Percentiles rank a stretch among this genome's conserved stretches.
Evolutionary conservation across 2,329 filamentous ascomycete genomes (phyloP).

Genomic region (Grosmannia clavigera): DNA sequence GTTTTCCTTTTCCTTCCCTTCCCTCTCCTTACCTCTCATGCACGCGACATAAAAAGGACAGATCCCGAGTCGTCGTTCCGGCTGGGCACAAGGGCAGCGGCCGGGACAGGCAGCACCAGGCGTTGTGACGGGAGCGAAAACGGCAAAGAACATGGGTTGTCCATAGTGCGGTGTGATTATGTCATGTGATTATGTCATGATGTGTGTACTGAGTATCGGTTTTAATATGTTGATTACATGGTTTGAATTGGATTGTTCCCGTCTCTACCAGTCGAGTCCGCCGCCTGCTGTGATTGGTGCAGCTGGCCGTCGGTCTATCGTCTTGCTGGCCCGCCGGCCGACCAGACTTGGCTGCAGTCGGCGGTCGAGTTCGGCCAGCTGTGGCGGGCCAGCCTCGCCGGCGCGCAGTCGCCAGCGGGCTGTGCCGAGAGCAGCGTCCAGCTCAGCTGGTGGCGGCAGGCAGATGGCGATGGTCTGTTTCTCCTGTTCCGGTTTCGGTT

Average conservation of each 20-base stretch:
- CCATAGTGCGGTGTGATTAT: neutral
- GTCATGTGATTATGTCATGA: neutral
- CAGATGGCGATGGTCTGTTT: constrained; percentile 50
- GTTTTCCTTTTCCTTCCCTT: neutral
- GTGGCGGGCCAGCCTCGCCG: constrained; percentile 38
- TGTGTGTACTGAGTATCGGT: neutral
- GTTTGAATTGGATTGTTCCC: neutral
- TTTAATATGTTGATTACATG: no score
- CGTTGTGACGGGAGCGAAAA: neutral
- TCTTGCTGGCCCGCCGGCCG: constrained; percentile 23
- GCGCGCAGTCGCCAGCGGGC: constrained; percentile 66
- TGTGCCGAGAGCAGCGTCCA: constrained; percentile 69
- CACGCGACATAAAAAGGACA: neutral
- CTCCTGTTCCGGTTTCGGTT: no score
- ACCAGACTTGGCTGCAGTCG: constrained; percentile 23
- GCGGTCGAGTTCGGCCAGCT: constrained; percentile 31
- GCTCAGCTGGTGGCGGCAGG: constrained; percentile 66
- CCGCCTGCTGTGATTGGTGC: constrained; percentile 10
- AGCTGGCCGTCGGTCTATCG: constrained; percentile 18
- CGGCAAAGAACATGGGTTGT: neutral
- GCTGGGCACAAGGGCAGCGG: neutral
- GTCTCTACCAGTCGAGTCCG: constrained; percentile 32
- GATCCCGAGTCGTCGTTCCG: neutral
- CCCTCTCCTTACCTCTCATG: neutral
- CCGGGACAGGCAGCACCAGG: neutral